Percentiles rank a stretch among this genome's conserved stretches.
phyloP scores from a whole-genome alignment of 2,329 filamentous ascomycete genomes.

The Tympanopsis confertula region DNA sequence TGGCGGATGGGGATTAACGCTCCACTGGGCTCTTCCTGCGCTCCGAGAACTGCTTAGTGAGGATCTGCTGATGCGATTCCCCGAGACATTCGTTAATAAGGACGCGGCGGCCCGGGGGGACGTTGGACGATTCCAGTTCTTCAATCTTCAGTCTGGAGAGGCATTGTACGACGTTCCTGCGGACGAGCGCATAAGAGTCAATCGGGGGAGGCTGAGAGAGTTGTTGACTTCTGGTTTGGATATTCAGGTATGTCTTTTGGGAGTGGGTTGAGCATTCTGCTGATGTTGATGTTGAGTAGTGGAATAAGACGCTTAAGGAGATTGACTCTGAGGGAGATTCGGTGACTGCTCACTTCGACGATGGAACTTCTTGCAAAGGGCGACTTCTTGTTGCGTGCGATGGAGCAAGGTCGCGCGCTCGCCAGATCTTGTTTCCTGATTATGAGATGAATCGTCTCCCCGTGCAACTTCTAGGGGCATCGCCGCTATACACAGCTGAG shows the following conservation, averaged over 20 bases:
- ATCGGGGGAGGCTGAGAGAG: conserved; percentile 29
- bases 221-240: conserved; percentile 32
- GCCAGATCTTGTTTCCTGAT: conserved; percentile 22
- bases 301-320: conserved; percentile 21
- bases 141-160: conserved; percentile 38
- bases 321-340: conserved; percentile 17
- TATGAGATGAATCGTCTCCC: conserved; percentile 27
- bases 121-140: conserved; percentile 38
- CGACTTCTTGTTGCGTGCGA: conserved; percentile 37
- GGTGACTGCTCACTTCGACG: conserved; percentile 31
- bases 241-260: conserved; percentile 24
- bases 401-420: conserved; percentile 30
- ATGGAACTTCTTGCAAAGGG: conserved; percentile 27
- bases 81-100: conserved; percentile 40
- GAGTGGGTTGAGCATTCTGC: background rate
- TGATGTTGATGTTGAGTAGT: conserved; percentile 13
- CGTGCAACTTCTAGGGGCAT: conserved; percentile 34
- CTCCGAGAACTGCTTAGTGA: conserved; percentile 37
- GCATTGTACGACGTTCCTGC: conserved; percentile 25
- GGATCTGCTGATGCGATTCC: conserved; percentile 28
- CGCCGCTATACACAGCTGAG: conserved; percentile 23
- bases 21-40: conserved; percentile 47
- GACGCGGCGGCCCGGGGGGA: conserved; percentile 32
- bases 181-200: conserved; percentile 31
- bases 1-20: conserved; percentile 50